phyloP scores from a whole-genome alignment of 768 basidiomycete genomes.

The Lentinula edodes region DNA sequence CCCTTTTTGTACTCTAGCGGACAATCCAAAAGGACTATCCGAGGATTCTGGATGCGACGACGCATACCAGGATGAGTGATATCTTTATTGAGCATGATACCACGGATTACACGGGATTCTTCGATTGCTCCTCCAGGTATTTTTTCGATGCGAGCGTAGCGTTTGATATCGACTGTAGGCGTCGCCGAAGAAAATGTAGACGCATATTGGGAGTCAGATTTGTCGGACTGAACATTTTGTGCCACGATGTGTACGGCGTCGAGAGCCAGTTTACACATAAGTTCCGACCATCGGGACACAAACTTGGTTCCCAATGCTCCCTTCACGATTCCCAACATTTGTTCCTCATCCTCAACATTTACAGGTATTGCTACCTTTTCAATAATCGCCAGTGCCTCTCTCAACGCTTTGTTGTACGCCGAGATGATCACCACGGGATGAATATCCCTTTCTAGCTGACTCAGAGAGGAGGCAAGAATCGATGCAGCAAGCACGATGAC shows the following conservation, averaged over 20 bases:
- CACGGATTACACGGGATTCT: slow-evolving; percentile 77
- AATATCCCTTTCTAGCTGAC: slow-evolving; percentile 92
- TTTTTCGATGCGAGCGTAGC: slow-evolving; percentile 97
- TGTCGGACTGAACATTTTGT: slow-evolving; percentile 65
- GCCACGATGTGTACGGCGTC: slow-evolving; percentile 90
- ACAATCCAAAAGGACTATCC: slow-evolving; percentile 88
- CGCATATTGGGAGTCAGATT: slow-evolving; percentile 33
- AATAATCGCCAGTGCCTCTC: slow-evolving; percentile 86
- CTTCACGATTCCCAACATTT: slow-evolving; percentile 97
- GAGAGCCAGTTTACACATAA: slow-evolving; percentile 94
- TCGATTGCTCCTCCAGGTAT: slow-evolving; percentile 98
- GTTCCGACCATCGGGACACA: slow-evolving; percentile 91
- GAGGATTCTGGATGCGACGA: slow-evolving; percentile 80
- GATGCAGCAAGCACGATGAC: slow-evolving; percentile 91
- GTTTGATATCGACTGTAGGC: slow-evolving; percentile 87
- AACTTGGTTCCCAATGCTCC: slow-evolving; percentile 99
- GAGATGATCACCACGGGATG: slow-evolving; percentile 99
- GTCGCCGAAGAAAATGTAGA: neutral
- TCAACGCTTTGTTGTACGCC: slow-evolving; percentile 94
- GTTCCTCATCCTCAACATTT: slow-evolving; percentile 74
- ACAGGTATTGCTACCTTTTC: slow-evolving; percentile 86
- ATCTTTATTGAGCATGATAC: slow-evolving; percentile 98
- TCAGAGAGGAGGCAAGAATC: slow-evolving; percentile 90
- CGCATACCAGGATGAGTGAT: slow-evolving; percentile 98
- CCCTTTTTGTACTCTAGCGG: slow-evolving; percentile 99